A percentile compares a stretch with the other conserved stretches of the same genome.
Conservation (phyloP, 148 eudicot species). For the Silene conica region DNA sequence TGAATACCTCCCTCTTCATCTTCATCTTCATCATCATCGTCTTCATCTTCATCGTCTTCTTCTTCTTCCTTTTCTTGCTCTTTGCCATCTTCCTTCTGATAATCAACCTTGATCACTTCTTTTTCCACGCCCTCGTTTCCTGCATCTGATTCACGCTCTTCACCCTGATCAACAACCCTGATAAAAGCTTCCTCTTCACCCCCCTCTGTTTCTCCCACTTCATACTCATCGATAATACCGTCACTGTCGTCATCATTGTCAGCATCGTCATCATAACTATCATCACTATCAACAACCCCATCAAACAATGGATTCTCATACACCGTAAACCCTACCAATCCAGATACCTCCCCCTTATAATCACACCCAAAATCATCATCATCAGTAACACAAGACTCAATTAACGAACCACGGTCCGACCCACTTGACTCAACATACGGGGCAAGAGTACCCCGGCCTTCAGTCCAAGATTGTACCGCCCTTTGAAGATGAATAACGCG, state of each 20-base stretch:
- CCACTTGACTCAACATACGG: neutral
- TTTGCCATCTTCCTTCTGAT: neutral
- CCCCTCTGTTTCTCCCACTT: neutral
- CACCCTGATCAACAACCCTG: neutral
- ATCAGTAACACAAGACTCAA: slow-evolving; percentile 10
- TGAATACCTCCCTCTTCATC: neutral
- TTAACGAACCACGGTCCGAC: neutral
- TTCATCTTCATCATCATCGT: neutral
- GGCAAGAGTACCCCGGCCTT: neutral
- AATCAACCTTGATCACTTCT: neutral
- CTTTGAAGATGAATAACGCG: slow-evolving; percentile 12
- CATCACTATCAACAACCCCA: neutral
- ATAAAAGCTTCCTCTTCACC: neutral
- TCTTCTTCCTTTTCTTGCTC: neutral
- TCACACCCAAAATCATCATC: slow-evolving; percentile 8
- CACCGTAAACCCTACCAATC: slow-evolving; percentile 7
- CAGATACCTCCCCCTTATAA: neutral
- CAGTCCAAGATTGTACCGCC: slow-evolving; percentile 7
- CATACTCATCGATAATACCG: neutral
- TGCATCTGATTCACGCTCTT: neutral
- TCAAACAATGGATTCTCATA: slow-evolving; percentile 20
- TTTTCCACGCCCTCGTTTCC: neutral
- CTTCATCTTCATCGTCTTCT: neutral
- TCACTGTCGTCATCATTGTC: neutral
- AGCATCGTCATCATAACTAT: neutral